These are phyloP conservation scores for Stromatinia cepivora DNA, from an alignment of 2,329 filamentous ascomycete genomes.

Conservation along the genomic window DNA sequence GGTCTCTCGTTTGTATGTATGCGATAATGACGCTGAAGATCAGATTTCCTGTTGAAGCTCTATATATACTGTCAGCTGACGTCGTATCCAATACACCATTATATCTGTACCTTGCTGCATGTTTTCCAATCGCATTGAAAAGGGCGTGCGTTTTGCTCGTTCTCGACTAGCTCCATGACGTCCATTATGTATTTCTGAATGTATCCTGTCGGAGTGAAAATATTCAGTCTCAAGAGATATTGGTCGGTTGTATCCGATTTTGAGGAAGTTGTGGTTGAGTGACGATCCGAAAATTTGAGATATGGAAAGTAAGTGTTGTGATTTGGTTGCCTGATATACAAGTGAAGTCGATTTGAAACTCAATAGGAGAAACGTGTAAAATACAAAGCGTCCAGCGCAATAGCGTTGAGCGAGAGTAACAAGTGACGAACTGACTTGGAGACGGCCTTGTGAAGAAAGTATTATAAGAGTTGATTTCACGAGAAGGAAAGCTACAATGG, in stretches of 20 bases:
- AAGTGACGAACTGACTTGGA: constrained; percentile 17
- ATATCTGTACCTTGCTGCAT: constrained; percentile 58
- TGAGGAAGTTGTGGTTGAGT: not conserved
- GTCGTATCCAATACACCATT: not conserved
- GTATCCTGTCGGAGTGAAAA: not conserved
- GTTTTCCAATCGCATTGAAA: constrained; percentile 64
- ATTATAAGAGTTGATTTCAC: constrained; percentile 10
- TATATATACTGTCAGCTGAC: constrained; percentile 39
- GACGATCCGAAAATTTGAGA: not conserved
- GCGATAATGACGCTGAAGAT: constrained; percentile 67
- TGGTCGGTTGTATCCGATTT: not conserved
- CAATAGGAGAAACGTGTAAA: constrained; percentile 20
- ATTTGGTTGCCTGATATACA: not conserved
- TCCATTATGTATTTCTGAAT: constrained; percentile 50
- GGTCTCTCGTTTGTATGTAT: constrained; percentile 72
- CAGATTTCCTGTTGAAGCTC: constrained; percentile 73
- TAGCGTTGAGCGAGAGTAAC: constrained; percentile 28
- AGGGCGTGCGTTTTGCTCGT: constrained; percentile 61
- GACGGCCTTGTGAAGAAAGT: constrained; percentile 20
- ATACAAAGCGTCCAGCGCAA: constrained; percentile 34
- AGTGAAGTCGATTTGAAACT: not conserved
- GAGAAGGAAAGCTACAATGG: constrained; percentile 1
- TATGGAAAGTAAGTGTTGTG: not conserved
- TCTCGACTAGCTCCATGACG: constrained; percentile 64
- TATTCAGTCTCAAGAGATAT: constrained; percentile 16